These are phyloP conservation scores for Annona squamosa DNA, from an alignment of 164 flowering plant species.

Conservation along the genomic window DNA sequence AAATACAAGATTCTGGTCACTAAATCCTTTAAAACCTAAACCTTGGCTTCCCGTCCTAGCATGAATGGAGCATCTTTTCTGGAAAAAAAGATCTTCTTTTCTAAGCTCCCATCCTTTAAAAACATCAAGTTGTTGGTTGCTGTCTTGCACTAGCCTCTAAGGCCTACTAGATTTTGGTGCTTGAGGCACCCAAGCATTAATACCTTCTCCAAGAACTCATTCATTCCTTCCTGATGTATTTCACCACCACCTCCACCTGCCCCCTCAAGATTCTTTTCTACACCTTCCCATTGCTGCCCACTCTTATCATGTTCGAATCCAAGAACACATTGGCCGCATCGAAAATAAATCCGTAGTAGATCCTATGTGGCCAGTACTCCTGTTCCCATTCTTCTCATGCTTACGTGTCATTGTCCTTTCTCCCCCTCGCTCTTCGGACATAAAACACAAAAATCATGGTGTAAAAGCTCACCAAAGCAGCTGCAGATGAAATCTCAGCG, in stretches of 20 bases:
- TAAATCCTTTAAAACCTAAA: slow-evolving; percentile 32
- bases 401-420: slow-evolving; percentile 5
- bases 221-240: slow-evolving; percentile 30
- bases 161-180: slow-evolving; percentile 40
- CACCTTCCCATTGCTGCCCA: slow-evolving; percentile 44
- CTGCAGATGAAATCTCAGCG: slow-evolving; percentile 14
- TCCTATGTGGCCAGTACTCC: slow-evolving; percentile 51
- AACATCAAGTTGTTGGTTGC: slow-evolving; percentile 29
- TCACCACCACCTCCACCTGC: slow-evolving; percentile 34
- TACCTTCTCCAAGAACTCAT: slow-evolving; percentile 39
- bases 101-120: slow-evolving; percentile 44
- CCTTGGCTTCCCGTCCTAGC: slow-evolving; percentile 30
- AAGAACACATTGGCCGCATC: slow-evolving; percentile 33
- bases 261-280: slow-evolving; percentile 32
- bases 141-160: slow-evolving; percentile 45
- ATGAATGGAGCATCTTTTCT: slow-evolving; percentile 11
- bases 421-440: slow-evolving; percentile 1
- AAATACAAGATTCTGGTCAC: slow-evolving; percentile 36
- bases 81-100: slow-evolving; percentile 26
- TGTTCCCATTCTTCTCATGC: slow-evolving; percentile 47
- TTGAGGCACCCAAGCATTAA: slow-evolving; percentile 42
- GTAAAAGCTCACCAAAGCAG: neutral
- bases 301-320: slow-evolving; percentile 28
- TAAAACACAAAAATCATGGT: neutral
- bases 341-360: slow-evolving; percentile 25